phyloP scores from a whole-genome alignment of 805 yeast genomes.

The Starmerella lactis-condensi region DNA sequence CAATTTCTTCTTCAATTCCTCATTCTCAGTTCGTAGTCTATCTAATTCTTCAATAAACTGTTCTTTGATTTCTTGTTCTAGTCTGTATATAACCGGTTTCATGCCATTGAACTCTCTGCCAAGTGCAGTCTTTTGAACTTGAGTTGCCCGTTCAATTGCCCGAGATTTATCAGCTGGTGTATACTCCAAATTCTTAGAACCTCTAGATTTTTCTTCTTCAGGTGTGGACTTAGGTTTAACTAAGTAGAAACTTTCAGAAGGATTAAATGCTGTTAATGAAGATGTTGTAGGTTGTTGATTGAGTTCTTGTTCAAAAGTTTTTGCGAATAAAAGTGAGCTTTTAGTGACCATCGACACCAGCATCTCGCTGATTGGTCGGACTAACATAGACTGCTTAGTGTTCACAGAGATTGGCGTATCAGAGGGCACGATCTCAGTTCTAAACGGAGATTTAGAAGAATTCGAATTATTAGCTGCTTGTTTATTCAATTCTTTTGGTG shows the following conservation, averaged over 20 bases:
- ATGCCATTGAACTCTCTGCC: constrained; percentile 21
- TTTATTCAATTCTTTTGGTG: not conserved
- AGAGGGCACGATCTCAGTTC: not conserved
- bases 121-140: constrained; percentile 19
- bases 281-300: not conserved
- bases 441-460: not conserved
- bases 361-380: constrained; percentile 10
- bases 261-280: constrained; percentile 1
- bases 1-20: constrained; percentile 25
- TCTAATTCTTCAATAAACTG: constrained; percentile 23
- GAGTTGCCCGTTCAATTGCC: constrained; percentile 19
- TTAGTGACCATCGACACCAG: constrained; percentile 10
- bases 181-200: not conserved
- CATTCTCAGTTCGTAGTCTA: constrained; percentile 17
- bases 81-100: constrained; percentile 24
- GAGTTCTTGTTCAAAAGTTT: constrained; percentile 11
- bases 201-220: not conserved
- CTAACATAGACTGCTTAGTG: constrained; percentile 2
- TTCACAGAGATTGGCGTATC: not conserved
- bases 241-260: constrained; percentile 21
- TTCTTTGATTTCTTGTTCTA: constrained; percentile 26
- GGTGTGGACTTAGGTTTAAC: constrained; percentile 16
- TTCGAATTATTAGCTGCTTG: not conserved
- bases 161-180: constrained; percentile 7
- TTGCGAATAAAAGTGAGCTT: constrained; percentile 13